Base-by-base conservation (phyloP, 2,329 filamentous ascomycete species). In the Kalaharituber pfeilii region DNA sequence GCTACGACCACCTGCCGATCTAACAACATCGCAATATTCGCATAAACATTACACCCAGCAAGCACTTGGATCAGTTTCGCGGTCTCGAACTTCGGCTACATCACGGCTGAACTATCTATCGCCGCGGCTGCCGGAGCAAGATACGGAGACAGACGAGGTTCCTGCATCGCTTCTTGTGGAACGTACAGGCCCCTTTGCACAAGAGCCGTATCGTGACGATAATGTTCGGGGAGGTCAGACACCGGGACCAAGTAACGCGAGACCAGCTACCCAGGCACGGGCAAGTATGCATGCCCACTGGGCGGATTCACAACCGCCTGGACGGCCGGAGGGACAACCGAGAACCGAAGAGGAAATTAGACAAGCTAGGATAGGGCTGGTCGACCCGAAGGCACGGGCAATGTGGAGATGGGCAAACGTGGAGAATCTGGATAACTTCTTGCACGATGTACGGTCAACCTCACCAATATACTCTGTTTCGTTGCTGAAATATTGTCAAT, bases 401-500 rank as follows among this genome's bases (percentile, higher is more conserved):
- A 78, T 94, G 72, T 95, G 86, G 82, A 78, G 85, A 68, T 95
- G 88, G 84, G 85, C 85, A 53, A 94, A 94, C 64, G 85, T 91
- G 55, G 79, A 84, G 33, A 91, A 94, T 65, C 72, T 95, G 52
- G 88, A 95, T 68, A 82, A 80, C 63, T 95, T 94, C 66, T 79
- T 94, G 65, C 77, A 79, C 53, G 83, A 83, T 54, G 62, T 63
- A 57, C 42, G 54, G 20, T 22, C 8, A 22, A 13, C 13, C 29
- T 25, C 9, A 11, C n/a, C 33, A 18, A 39, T 39, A 39, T 3
- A 15, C 20, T 39, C 33, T 2, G 20, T 18, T 15, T 5, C 15
- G 2, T 39, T 50, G 27, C 47, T 56, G 25, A 59, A 22, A 50
- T 15, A n/a, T 25, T 18, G 9, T 55, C 26, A 47, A 11, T 27